phyloP scores from a whole-genome alignment of 495 filamentous ascomycete genomes.

The Halenospora varia region DNA sequence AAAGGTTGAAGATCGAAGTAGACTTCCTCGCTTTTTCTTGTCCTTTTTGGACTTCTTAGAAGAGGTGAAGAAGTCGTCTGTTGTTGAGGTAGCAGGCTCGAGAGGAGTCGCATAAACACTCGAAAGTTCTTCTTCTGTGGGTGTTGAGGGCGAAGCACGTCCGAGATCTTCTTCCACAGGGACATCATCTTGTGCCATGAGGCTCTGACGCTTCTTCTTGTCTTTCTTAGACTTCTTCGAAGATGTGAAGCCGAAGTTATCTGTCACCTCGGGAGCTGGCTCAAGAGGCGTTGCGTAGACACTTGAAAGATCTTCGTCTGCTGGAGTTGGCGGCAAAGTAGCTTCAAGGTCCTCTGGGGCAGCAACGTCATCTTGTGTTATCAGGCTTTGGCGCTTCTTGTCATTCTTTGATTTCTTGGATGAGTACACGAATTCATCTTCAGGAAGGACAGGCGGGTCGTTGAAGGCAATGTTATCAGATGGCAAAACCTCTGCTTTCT shows the following conservation, averaged over 20 bases:
- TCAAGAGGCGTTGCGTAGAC: constrained; percentile 12
- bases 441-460: neutral
- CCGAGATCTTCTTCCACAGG: neutral
- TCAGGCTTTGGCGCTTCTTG: constrained; percentile 8
- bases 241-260: constrained; percentile 20
- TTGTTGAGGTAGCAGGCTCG: neutral
- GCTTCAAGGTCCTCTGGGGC: neutral
- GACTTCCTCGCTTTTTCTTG: constrained; percentile 23
- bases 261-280: neutral
- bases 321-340: constrained; percentile 12
- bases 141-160: constrained; percentile 13
- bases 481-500: constrained; percentile 30
- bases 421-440: constrained; percentile 18
- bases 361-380: neutral
- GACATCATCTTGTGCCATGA: neutral
- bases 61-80: constrained; percentile 21
- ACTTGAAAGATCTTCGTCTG: constrained; percentile 23
- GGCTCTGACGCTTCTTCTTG: constrained; percentile 3
- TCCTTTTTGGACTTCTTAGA: constrained; percentile 41
- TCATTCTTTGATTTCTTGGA: constrained; percentile 42
- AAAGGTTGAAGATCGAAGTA: neutral
- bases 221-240: constrained; percentile 25
- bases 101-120: constrained; percentile 23
- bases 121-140: constrained; percentile 11
- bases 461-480: neutral